These are phyloP conservation scores for Peterozyma xylosa DNA, from an alignment of 805 yeast genomes.

Conservation along the genomic window DNA sequence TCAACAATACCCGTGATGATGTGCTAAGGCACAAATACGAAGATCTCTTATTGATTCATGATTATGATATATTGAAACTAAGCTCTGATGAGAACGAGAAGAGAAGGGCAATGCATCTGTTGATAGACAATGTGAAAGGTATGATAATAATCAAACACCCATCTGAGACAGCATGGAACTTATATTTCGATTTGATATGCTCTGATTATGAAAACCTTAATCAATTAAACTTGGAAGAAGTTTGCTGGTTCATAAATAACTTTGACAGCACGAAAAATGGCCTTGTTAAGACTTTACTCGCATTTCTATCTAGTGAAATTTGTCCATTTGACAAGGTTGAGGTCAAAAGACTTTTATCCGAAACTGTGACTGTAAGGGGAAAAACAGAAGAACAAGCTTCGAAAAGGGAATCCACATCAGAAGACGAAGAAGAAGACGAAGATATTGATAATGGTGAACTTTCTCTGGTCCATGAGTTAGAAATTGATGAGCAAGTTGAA, in stretches of 20 bases:
- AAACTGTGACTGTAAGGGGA: constrained; percentile 11
- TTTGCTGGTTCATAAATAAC: constrained; percentile 43
- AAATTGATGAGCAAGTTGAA: constrained; percentile 3
- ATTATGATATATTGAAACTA: constrained; percentile 43
- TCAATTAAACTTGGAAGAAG: constrained; percentile 36
- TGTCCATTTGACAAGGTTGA: constrained; percentile 46
- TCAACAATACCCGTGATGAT: constrained; percentile 53
- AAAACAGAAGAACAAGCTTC: constrained; percentile 11
- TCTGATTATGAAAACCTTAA: constrained; percentile 44
- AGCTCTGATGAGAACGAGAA: constrained; percentile 38
- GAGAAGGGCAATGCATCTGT: constrained; percentile 26
- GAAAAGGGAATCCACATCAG: constrained; percentile 11
- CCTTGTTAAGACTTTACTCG: constrained; percentile 49
- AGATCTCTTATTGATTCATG: constrained; percentile 48
- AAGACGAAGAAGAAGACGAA: constrained; percentile 16
- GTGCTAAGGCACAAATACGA: constrained; percentile 50
- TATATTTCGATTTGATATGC: constrained; percentile 58
- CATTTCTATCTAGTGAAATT: constrained; percentile 57
- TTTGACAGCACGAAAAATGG: constrained; percentile 57
- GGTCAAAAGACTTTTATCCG: constrained; percentile 16
- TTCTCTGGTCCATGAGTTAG: background rate
- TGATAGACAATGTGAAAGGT: constrained; percentile 56
- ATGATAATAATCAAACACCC: constrained; percentile 63
- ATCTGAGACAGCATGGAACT: constrained; percentile 61
- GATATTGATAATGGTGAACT: constrained; percentile 7